A percentile compares a stretch with the other conserved stretches of the same genome.
Conservation (phyloP, 78 protist genomes). For the Protostelium mycophagum region DNA sequence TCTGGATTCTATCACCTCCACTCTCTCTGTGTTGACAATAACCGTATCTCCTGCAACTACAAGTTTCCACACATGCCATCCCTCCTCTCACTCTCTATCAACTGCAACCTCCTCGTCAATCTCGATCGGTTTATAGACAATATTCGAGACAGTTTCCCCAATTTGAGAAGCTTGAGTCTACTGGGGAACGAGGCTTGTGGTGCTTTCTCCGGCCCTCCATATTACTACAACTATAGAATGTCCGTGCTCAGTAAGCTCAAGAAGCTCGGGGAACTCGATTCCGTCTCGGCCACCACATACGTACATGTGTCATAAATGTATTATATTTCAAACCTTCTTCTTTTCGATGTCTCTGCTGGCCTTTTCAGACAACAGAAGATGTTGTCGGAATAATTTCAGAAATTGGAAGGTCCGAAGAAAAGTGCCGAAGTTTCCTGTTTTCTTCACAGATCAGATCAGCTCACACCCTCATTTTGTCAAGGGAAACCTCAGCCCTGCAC, state of each 20-base stretch:
- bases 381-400: too few species aligned
- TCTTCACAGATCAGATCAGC: too few species aligned
- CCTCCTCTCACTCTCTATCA: neutral
- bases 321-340: too few species aligned
- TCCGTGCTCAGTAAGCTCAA: neutral
- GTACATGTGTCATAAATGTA: too few species aligned
- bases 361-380: too few species aligned
- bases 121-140: neutral
- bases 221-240: neutral
- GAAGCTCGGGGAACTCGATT: neutral
- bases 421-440: too few species aligned
- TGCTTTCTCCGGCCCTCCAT: neutral
- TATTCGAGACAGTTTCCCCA: neutral
- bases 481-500: too few species aligned
- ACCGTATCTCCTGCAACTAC: neutral
- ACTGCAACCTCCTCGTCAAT: neutral
- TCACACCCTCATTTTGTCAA: too few species aligned
- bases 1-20: neutral
- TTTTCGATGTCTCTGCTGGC: too few species aligned
- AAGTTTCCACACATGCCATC: neutral
- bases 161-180: neutral
- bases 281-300: too few species aligned
- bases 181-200: neutral
- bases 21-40: neutral
- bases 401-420: too few species aligned